Conservation (phyloP, 163 green algal species). For the Smithsoniella earleae region DNA sequence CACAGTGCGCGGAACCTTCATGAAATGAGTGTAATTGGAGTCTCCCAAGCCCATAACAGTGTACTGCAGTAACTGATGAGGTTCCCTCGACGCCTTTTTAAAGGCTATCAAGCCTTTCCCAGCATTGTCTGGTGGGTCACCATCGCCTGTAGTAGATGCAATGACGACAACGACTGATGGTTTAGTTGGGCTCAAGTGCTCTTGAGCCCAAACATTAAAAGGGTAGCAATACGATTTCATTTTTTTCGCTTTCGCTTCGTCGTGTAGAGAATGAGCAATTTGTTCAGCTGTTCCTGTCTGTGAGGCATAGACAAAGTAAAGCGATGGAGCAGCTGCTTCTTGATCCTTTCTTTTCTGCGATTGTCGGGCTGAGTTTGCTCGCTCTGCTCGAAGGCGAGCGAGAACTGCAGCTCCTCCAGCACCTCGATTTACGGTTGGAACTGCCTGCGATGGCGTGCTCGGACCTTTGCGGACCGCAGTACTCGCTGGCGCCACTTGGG, state of each 20-base stretch:
- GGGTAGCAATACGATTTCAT: constrained; percentile 53
- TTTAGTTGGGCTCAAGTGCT: constrained; percentile 42
- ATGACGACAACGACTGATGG: constrained; percentile 68
- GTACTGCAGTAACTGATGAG: constrained; percentile 56
- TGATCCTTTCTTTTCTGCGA: background rate
- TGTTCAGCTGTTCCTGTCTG: constrained; percentile 85
- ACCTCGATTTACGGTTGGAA: no score
- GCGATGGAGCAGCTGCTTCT: background rate
- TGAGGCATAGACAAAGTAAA: constrained; percentile 71
- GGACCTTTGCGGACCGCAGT: no score
- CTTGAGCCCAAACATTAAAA: constrained; percentile 75
- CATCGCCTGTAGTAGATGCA: constrained; percentile 77
- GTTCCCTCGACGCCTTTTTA: constrained; percentile 31
- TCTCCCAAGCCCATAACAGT: constrained; percentile 84
- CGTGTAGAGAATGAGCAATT: constrained; percentile 79
- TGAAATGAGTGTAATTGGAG: constrained; percentile 95
- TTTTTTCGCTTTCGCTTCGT: constrained; percentile 53
- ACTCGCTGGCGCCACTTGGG: no score
- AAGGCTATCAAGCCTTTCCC: constrained; percentile 53
- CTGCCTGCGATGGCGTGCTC: no score
- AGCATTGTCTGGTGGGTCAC: constrained; percentile 86
- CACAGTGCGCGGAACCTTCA: constrained; percentile 57
- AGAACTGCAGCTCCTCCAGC: constrained; percentile 85
- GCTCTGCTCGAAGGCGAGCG: constrained; percentile 69
- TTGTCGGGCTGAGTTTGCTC: background rate